A percentile compares a stretch with the other conserved stretches of the same genome.
Evolutionary conservation across 805 yeast species (phyloP).

Genomic region (Spathaspora girioi): DNA sequence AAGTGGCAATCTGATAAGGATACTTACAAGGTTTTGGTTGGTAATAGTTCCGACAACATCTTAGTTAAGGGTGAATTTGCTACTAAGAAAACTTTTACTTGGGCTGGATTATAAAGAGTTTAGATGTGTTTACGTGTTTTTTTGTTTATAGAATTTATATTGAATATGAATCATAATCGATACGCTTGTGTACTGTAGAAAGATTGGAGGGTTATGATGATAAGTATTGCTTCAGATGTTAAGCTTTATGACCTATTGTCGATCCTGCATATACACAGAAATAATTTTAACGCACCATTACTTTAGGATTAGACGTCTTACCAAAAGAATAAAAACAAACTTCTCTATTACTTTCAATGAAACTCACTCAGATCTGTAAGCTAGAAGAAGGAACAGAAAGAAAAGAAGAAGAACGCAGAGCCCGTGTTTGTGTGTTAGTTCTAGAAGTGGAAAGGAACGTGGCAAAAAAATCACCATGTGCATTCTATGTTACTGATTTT

Average conservation of each 20-base stretch:
- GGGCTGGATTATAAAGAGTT: conserved; percentile 6
- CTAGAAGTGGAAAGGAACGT: neutral
- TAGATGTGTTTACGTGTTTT: neutral
- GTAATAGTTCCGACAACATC: conserved; percentile 33
- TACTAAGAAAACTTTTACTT: conserved; percentile 9
- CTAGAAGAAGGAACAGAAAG: neutral
- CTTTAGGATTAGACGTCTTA: too few relatives aligned
- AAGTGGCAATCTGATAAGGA: conserved; percentile 54
- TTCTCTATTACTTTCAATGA: neutral
- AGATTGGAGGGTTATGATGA: too few relatives aligned
- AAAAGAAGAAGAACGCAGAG: neutral
- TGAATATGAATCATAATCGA: neutral
- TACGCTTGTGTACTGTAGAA: neutral
- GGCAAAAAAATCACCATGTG: neutral
- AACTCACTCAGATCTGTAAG: neutral
- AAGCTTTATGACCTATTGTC: too few relatives aligned
- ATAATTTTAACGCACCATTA: too few relatives aligned
- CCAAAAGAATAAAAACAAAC: too few relatives aligned
- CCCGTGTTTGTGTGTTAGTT: neutral
- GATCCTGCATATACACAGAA: neutral
- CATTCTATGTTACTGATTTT: conserved; percentile 1
- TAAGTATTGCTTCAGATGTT: too few relatives aligned
- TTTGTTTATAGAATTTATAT: neutral
- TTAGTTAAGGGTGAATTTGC: conserved; percentile 14
- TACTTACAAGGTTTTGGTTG: conserved; percentile 46